phyloP scores from a whole-genome alignment of 2,329 filamentous ascomycete genomes.

The Stemphylium lycopersici region DNA sequence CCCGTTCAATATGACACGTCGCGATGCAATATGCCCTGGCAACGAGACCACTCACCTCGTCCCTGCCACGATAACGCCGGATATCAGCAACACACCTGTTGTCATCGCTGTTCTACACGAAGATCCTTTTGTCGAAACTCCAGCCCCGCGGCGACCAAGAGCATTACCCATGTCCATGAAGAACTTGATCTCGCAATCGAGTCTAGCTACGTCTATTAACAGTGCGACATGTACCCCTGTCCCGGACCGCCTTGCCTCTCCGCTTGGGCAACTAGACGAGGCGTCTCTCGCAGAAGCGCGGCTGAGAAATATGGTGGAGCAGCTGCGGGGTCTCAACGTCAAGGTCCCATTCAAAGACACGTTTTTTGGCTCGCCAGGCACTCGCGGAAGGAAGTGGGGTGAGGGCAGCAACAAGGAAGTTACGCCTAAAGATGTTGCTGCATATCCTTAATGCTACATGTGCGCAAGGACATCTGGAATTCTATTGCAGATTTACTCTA shows the following conservation, averaged over 20 bases:
- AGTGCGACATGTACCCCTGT: background rate
- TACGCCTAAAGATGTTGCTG: background rate
- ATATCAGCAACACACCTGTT: background rate
- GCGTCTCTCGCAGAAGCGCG: background rate
- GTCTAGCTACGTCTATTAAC: background rate
- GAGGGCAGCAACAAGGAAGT: background rate
- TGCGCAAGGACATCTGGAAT: background rate
- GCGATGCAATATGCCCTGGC: background rate
- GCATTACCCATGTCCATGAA: constrained; percentile 4
- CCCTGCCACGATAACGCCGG: background rate
- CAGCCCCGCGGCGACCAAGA: background rate
- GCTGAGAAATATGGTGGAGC: background rate
- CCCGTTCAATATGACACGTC: background rate
- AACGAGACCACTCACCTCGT: background rate
- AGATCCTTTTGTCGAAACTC: background rate
- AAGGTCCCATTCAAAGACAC: background rate
- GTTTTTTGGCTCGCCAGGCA: background rate
- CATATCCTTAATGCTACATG: background rate
- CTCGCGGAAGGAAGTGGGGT: background rate
- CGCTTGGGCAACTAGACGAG: background rate
- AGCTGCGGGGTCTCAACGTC: background rate
- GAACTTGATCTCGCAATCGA: constrained; percentile 3
- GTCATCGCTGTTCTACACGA: background rate
- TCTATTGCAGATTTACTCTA: too few relatives aligned
- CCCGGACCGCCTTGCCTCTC: background rate